Evolutionary conservation across 106 monocot species (phyloP).

Genomic region (Acanthochlamys bracteata): DNA sequence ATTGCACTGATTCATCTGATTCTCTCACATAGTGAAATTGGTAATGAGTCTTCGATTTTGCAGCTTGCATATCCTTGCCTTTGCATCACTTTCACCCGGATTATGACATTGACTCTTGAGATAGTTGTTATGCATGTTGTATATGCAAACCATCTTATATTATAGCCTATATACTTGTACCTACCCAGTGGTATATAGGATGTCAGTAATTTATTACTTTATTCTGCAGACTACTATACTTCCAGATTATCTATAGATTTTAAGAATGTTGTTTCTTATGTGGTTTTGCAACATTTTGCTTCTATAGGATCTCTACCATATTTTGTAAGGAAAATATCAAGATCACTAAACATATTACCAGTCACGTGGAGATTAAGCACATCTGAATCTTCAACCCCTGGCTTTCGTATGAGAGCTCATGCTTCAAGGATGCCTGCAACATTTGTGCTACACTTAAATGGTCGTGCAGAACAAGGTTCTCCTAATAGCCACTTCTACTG

Average conservation of each 20-base stretch:
- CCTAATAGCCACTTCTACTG: neutral
- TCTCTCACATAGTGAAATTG: too few relatives aligned
- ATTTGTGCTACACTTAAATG: neutral
- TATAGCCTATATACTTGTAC: too few relatives aligned
- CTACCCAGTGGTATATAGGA: too few relatives aligned
- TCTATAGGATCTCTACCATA: slow-evolving; percentile 1
- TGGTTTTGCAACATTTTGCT: neutral
- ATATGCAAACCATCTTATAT: too few relatives aligned
- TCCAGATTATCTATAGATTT: neutral
- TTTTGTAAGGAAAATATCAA: neutral
- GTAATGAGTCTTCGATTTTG: too few relatives aligned
- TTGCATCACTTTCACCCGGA: too few relatives aligned
- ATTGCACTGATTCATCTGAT: too few relatives aligned
- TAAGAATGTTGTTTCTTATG: neutral
- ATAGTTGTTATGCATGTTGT: too few relatives aligned
- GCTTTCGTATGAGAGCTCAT: neutral
- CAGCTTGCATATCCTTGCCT: too few relatives aligned
- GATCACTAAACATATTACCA: neutral
- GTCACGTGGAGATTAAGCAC: neutral
- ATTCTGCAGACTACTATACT: neutral
- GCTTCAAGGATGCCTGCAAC: neutral
- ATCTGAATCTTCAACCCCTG: neutral
- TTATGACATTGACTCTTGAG: too few relatives aligned
- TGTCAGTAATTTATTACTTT: neutral
- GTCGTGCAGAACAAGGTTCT: neutral